Evolutionary conservation across 371 early-diverging fungal species (phyloP).

Genomic region (Mortierella sp.): DNA sequence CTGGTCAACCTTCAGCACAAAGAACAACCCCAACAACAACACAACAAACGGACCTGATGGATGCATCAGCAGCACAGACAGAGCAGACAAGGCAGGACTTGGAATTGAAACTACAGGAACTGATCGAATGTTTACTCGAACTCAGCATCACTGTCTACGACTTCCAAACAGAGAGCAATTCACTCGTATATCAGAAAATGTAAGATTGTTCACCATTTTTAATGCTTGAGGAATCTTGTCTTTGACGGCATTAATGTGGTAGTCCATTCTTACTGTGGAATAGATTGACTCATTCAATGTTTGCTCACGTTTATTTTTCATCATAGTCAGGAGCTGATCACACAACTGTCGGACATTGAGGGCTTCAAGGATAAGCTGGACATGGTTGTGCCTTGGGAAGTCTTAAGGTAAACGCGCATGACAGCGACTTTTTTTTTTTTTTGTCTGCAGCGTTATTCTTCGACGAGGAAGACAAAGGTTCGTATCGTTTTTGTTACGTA

Average conservation of each 20-base stretch:
- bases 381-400: constrained; percentile 75
- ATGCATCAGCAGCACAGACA: constrained; percentile 21
- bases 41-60: constrained; percentile 7
- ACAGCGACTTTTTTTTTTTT: no score
- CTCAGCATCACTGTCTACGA: constrained; percentile 77
- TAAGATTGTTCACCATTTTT: no score
- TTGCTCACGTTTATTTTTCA: background rate
- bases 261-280: background rate
- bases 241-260: background rate
- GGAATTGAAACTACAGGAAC: constrained; percentile 68
- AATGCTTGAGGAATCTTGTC: background rate
- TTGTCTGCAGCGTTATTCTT: no score
- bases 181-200: constrained; percentile 75
- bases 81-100: constrained; percentile 56
- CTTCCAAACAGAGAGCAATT: constrained; percentile 74
- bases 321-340: constrained; percentile 69
- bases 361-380: constrained; percentile 67
- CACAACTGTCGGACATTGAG: constrained; percentile 69
- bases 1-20: background rate
- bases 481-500: no score
- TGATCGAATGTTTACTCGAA: constrained; percentile 71
- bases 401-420: constrained; percentile 75
- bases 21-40: background rate
- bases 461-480: no score
- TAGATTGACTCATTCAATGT: background rate